Conservation (phyloP, 345 rosid species). For the Populus davidiana region DNA sequence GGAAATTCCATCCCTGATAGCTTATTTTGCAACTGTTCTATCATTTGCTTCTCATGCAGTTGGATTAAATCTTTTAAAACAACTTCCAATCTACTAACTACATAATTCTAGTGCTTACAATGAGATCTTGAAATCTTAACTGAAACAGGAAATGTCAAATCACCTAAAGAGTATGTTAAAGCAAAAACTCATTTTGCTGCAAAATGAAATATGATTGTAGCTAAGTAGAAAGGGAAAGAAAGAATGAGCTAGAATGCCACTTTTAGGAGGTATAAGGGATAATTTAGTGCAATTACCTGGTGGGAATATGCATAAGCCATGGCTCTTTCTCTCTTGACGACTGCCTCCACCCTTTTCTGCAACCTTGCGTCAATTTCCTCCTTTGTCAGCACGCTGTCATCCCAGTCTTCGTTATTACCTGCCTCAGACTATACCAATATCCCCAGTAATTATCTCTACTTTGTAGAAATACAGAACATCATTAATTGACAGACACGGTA, state of each 20-base stretch:
- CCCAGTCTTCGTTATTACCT: constrained; percentile 69
- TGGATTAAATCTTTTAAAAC: neutral
- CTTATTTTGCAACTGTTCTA: neutral
- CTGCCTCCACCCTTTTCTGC: constrained; percentile 76
- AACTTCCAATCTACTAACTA: neutral
- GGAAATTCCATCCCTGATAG: neutral
- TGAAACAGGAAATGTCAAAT: neutral
- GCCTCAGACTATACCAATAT: constrained; percentile 53
- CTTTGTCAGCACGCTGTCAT: constrained; percentile 70
- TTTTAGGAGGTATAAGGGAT: neutral
- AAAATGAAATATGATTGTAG: neutral
- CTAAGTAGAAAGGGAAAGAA: neutral
- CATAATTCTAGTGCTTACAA: neutral
- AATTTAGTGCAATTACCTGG: constrained; percentile 47
- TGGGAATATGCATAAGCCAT: constrained; percentile 88
- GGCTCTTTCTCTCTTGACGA: constrained; percentile 80
- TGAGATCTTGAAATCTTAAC: neutral
- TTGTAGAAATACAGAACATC: neutral
- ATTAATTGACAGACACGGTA: neutral
- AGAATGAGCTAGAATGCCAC: neutral
- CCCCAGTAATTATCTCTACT: constrained; percentile 6
- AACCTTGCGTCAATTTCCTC: constrained; percentile 70
- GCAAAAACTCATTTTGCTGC: neutral
- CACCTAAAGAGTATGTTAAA: neutral
- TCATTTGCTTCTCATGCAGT: neutral